phyloP scores from a whole-genome alignment of 306 rosid genomes.

The Dryas alaskensis region DNA sequence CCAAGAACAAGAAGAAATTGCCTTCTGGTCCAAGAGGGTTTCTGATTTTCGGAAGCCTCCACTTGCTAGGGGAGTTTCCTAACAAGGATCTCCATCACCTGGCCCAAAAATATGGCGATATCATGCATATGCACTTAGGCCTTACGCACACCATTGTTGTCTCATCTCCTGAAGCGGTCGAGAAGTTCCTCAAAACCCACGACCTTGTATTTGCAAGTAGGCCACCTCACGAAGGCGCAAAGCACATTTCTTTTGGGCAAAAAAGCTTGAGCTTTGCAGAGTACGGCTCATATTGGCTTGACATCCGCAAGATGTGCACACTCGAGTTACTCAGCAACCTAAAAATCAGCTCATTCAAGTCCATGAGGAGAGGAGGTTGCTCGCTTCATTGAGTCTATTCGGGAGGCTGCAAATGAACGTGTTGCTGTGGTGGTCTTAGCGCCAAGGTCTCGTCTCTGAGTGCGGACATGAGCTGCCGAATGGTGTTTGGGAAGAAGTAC shows the following conservation, averaged over 20 bases:
- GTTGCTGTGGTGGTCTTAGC: conserved; percentile 16
- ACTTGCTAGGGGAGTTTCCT: conserved; percentile 39
- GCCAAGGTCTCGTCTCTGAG: conserved; percentile 15
- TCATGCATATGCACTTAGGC: conserved; percentile 31
- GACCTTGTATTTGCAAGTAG: conserved; percentile 39
- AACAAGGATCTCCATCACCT: conserved; percentile 21
- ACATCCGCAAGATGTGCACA: conserved; percentile 33
- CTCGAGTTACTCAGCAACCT: conserved; percentile 24
- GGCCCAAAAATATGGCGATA: conserved; percentile 27
- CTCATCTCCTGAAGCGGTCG: conserved; percentile 42
- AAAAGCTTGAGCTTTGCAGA: conserved; percentile 8
- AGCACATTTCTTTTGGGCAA: conserved; percentile 21
- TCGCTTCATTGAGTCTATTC: not conserved
- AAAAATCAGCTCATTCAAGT: conserved; percentile 30
- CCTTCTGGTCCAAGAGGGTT: conserved; percentile 48
- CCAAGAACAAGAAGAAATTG: conserved; percentile 7
- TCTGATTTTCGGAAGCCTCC: conserved; percentile 45
- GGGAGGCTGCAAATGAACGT: not conserved
- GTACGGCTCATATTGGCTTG: conserved; percentile 38
- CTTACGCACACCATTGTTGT: conserved; percentile 15
- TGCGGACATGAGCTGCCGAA: conserved; percentile 18
- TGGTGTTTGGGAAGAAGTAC: conserved; percentile 37
- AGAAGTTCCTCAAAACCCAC: conserved; percentile 54
- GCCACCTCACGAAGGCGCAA: conserved; percentile 20
- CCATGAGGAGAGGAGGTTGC: conserved; percentile 27